Conservation (phyloP, 257 asterid genomes). For the Nyctanthes arbortristis region DNA sequence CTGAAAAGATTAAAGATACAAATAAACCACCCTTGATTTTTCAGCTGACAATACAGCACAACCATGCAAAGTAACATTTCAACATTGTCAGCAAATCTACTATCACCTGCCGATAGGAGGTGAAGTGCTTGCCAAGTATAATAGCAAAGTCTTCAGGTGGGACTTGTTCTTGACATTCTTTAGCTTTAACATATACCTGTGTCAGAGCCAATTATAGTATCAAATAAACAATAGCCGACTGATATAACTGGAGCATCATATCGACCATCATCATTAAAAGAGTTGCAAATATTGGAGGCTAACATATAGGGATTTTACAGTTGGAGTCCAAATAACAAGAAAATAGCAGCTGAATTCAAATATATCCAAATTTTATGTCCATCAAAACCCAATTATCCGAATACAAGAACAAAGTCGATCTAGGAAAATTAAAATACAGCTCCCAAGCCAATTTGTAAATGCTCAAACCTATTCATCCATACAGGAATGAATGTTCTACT, state of each 20-base stretch:
- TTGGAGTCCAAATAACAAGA: not conserved
- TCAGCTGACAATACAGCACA: not conserved
- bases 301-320: not conserved
- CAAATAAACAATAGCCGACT: slow-evolving; percentile 1
- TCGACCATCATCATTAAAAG: not conserved
- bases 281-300: not conserved
- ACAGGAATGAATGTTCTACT: no score
- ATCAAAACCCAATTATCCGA: not conserved
- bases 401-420: no score
- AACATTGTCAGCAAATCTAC: not conserved
- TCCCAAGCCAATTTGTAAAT: no score
- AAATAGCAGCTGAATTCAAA: not conserved
- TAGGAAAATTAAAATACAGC: not conserved
- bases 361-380: not conserved
- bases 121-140: slow-evolving; percentile 82
- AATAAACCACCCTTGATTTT: not conserved
- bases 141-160: slow-evolving; percentile 86
- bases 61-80: not conserved
- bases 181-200: slow-evolving; percentile 96
- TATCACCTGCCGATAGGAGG: slow-evolving; percentile 69
- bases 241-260: not conserved
- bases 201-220: slow-evolving; percentile 20
- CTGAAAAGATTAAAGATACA: not conserved
- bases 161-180: slow-evolving; percentile 67
- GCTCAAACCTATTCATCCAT: no score